phyloP scores from a whole-genome alignment of 306 rosid species.

The Rosa persica region DNA sequence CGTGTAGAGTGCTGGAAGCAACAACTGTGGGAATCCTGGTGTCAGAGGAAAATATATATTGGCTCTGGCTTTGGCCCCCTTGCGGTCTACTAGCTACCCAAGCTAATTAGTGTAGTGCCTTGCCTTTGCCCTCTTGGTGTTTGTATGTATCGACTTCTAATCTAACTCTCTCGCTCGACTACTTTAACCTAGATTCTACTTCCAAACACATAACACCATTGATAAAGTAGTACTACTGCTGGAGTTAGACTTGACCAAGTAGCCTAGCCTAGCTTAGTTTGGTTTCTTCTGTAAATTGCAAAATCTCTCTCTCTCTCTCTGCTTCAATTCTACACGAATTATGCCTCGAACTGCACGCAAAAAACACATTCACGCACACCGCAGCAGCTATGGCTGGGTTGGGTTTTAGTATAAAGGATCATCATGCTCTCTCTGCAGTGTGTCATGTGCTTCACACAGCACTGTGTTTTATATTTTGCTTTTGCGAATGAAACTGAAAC shows the following conservation, averaged over 20 bases:
- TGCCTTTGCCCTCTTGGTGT: neutral
- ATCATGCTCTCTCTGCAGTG: neutral
- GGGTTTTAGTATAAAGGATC: conserved; percentile 6
- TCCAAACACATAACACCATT: neutral
- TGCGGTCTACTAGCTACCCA: neutral
- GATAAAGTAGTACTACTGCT: neutral
- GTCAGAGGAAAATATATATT: conserved; percentile 42
- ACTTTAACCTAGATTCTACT: neutral
- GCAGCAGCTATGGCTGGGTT: neutral
- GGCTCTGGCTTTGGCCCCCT: conserved; percentile 23
- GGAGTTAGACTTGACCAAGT: conserved; percentile 3
- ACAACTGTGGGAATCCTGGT: conserved; percentile 76
- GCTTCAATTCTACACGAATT: neutral
- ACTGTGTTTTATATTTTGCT: neutral
- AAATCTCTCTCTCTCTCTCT: neutral
- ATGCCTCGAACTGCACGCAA: conserved; percentile 1
- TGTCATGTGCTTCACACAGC: conserved; percentile 7
- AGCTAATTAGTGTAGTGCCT: neutral
- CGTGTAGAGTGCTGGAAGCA: conserved; percentile 87
- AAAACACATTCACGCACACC: conserved; percentile 4
- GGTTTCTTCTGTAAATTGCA: neutral
- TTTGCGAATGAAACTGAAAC: neutral
- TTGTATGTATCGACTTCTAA: neutral
- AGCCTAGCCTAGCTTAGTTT: neutral
- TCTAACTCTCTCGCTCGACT: conserved; percentile 11